Base-by-base conservation (phyloP, 768 basidiomycete species). In the Neoboletus magnificus region DNA sequence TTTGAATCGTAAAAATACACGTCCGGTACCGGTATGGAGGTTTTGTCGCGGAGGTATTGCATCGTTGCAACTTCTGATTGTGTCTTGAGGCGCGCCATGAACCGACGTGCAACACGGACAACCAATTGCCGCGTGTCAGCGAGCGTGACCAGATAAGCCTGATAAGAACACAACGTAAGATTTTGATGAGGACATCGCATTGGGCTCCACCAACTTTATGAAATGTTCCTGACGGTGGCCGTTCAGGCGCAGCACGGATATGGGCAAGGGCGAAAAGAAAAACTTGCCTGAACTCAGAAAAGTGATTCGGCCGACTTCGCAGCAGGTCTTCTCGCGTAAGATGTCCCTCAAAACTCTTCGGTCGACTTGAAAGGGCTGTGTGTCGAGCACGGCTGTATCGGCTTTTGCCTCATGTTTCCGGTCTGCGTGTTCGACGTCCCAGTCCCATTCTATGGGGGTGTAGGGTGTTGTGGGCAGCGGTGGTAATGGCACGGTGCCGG, bases 31-130 rank as follows among this genome's bases (percentile, higher is more conserved):
- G 91, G 90, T 22, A 92, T 76, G 52, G 74, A 71, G 5, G 89
- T 89, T 60, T 82, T 78, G 61, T 85, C 77, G 48, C 87, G 84
- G 27, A 93, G 78, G 67, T 86, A 93, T n/a, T 80, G 79, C 75
- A 93, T 85, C 0, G 91, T 93, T 4, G 91, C 90, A 9, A 91
- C 87, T 66, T 93, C 91, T 0, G 91, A 92, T 68, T 89, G 86
- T 4, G 88, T 91, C 74, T 93, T 93, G 60, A 91, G 79, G 33
- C 87, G 81, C 1, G 90, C 87, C 89, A 93, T 91, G 70, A 88
- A 93, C 11, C 87, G 82, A 48, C 90, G 85, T 4, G 91, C 91
- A 23, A 93, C 88, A 37, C 90, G 82, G 7, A 87, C 89, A 9
- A 93, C 84, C 41, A 93, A 68, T 55, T 87, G 78, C 48, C 79